These are phyloP conservation scores for Prunus mume DNA, from an alignment of 306 rosid species.

Conservation along the genomic window DNA sequence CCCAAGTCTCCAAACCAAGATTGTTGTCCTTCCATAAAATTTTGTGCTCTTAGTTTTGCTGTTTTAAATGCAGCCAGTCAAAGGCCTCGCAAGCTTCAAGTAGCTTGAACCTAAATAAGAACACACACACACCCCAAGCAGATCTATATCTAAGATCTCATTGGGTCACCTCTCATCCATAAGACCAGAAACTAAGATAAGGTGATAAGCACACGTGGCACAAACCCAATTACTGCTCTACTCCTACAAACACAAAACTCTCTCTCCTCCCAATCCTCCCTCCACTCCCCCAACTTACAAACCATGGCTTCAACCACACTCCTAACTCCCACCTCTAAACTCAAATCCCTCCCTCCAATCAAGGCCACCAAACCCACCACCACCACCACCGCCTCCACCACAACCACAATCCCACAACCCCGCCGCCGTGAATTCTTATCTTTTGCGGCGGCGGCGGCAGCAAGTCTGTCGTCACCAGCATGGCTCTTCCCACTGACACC, in stretches of 20 bases:
- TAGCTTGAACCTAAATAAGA: not conserved
- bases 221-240: conserved; percentile 30
- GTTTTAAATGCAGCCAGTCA: not conserved
- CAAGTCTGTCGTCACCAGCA: conserved; percentile 31
- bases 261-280: not conserved
- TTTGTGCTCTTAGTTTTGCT: not conserved
- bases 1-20: not conserved
- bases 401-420: conserved; percentile 1
- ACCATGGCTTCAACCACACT: conserved; percentile 82
- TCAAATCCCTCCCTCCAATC: conserved; percentile 50
- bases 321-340: conserved; percentile 79
- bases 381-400: not conserved
- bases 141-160: conserved; percentile 42
- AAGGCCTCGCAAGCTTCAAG: not conserved
- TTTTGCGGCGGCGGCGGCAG: conserved; percentile 31
- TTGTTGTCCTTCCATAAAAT: not conserved
- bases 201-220: conserved; percentile 94
- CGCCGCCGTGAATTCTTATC: conserved; percentile 76
- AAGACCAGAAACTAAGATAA: conserved; percentile 55
- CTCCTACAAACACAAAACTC: conserved; percentile 22
- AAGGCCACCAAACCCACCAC: conserved; percentile 40
- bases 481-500: conserved; percentile 36
- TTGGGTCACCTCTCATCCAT: conserved; percentile 63
- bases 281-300: not conserved
- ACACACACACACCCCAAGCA: not conserved